Conservation (phyloP, 2,329 filamentous ascomycete species). For the Nigrospora oryzae region DNA sequence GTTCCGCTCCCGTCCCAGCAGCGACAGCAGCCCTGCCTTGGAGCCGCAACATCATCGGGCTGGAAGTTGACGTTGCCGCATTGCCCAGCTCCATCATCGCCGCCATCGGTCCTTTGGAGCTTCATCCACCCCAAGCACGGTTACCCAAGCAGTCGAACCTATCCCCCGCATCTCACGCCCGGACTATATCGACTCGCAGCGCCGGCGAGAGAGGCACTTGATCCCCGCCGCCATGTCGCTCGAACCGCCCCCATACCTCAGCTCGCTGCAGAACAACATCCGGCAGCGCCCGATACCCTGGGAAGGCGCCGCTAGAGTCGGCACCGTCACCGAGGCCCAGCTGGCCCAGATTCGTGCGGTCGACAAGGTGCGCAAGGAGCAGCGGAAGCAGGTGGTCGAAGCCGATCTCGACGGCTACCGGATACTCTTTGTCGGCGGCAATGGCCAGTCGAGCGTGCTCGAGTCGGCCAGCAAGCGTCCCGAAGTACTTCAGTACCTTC, state of each 20-base stretch:
- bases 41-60: not conserved
- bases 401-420: slow-evolving; percentile 73
- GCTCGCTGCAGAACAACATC: slow-evolving; percentile 92
- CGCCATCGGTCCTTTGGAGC: not conserved
- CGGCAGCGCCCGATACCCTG: slow-evolving; percentile 92
- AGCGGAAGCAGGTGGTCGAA: slow-evolving; percentile 76
- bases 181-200: not conserved
- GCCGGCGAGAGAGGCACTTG: too few species aligned
- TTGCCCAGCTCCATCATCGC: not conserved
- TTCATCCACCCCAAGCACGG: too few species aligned
- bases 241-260: slow-evolving; percentile 79
- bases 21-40: too few species aligned
- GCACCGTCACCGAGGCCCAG: slow-evolving; percentile 89
- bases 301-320: slow-evolving; percentile 90
- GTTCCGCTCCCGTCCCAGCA: too few species aligned
- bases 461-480: slow-evolving; percentile 77
- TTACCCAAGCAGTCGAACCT: too few species aligned
- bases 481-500: slow-evolving; percentile 90
- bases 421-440: slow-evolving; percentile 68
- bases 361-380: slow-evolving; percentile 91
- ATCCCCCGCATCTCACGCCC: not conserved
- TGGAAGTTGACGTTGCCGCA: not conserved
- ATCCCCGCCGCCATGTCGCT: slow-evolving; percentile 60
- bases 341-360: slow-evolving; percentile 93
- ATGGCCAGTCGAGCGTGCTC: slow-evolving; percentile 63